These are phyloP conservation scores for Moesziomyces parantarcticus DNA, from an alignment of 1,284 basidiomycete species.

Conservation along the genomic window DNA sequence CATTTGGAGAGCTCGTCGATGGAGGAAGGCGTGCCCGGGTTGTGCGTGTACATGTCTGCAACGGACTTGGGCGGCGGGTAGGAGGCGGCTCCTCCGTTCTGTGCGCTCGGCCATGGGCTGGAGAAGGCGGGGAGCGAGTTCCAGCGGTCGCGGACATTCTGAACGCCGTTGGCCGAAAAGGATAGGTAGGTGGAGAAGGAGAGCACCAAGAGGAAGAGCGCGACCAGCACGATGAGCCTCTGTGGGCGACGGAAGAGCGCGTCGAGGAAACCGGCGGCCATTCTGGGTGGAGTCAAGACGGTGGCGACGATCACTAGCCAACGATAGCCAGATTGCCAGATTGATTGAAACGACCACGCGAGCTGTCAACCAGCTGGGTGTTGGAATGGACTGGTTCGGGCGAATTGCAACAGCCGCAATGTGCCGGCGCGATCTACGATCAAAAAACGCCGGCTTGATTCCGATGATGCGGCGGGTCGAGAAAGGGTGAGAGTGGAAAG, in stretches of 20 bases:
- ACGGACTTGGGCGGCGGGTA: slow-evolving; percentile 36
- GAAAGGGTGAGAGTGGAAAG: background rate
- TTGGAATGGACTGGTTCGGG: too few relatives aligned
- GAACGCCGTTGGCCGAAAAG: slow-evolving; percentile 43
- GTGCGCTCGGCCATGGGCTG: slow-evolving; percentile 25
- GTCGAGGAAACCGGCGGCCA: slow-evolving; percentile 51
- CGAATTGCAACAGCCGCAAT: too few relatives aligned
- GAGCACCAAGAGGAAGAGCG: slow-evolving; percentile 51
- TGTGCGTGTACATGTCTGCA: slow-evolving; percentile 58
- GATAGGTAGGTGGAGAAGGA: slow-evolving; percentile 56
- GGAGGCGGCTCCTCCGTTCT: slow-evolving; percentile 14
- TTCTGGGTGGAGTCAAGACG: slow-evolving; percentile 5
- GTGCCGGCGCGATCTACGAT: background rate
- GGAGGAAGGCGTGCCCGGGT: slow-evolving; percentile 45
- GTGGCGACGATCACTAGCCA: too few relatives aligned
- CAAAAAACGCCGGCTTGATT: background rate
- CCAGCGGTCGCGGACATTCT: slow-evolving; percentile 36
- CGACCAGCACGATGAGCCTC: slow-evolving; percentile 52
- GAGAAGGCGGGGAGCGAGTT: slow-evolving; percentile 28
- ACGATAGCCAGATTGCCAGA: too few relatives aligned
- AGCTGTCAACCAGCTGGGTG: too few relatives aligned
- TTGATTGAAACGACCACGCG: too few relatives aligned
- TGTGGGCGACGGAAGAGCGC: slow-evolving; percentile 54
- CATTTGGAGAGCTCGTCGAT: slow-evolving; percentile 59
- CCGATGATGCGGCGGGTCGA: background rate